phyloP scores from a whole-genome alignment of 179 eudicot genomes.

The Carnegiea gigantea region DNA sequence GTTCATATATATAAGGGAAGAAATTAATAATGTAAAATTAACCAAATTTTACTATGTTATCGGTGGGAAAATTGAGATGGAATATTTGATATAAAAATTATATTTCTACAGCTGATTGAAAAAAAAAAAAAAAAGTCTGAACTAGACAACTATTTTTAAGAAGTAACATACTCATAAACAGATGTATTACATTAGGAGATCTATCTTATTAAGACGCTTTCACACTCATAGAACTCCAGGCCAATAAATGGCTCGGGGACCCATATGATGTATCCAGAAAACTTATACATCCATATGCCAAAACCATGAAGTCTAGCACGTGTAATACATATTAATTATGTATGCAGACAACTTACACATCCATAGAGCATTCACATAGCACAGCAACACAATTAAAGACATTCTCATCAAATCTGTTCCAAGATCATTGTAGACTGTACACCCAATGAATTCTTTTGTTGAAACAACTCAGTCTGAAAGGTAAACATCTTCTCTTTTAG shows the following conservation, averaged over 20 bases:
- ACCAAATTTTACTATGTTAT: too few relatives aligned
- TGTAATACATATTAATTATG: too few relatives aligned
- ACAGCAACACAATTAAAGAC: background rate
- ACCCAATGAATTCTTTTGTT: background rate
- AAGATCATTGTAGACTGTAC: background rate
- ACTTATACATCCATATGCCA: background rate
- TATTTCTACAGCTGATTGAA: too few relatives aligned
- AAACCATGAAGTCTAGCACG: background rate
- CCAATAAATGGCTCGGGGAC: background rate
- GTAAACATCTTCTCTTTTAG: too few relatives aligned
- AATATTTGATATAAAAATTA: too few relatives aligned
- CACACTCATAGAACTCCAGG: background rate
- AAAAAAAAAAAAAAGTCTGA: too few relatives aligned
- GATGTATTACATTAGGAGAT: too few relatives aligned
- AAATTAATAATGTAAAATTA: too few relatives aligned
- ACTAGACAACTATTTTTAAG: too few relatives aligned
- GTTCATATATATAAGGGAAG: too few relatives aligned
- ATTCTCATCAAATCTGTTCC: background rate
- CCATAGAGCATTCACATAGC: background rate
- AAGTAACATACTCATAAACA: too few relatives aligned
- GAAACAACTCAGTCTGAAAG: background rate
- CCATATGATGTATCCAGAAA: background rate
- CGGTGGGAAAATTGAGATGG: too few relatives aligned
- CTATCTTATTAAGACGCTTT: background rate
- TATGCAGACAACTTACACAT: background rate